These are phyloP conservation scores for Uronychia setigera DNA, from an alignment of 73 alveolate species.

Conservation along the genomic window DNA sequence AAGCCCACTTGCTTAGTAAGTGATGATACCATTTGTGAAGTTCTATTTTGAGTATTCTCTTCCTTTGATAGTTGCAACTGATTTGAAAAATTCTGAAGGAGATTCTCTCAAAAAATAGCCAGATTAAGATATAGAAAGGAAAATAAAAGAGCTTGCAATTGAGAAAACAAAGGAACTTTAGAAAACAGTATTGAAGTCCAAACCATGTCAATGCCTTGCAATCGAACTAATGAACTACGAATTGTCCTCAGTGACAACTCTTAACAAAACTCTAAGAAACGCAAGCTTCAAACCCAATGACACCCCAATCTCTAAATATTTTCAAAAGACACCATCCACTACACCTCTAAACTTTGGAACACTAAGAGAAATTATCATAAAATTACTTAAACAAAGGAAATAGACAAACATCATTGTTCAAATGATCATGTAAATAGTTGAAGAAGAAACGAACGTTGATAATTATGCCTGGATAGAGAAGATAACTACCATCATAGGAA, in stretches of 20 bases:
- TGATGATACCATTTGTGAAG: not conserved
- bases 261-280: not conserved
- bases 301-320: not conserved
- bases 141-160: not conserved
- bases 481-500: not conserved
- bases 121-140: not conserved
- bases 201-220: not conserved
- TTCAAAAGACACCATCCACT: too few relatives aligned
- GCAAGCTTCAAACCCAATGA: not conserved
- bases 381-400: not conserved
- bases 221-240: not conserved
- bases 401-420: not conserved
- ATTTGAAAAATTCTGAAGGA: not conserved
- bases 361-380: not conserved
- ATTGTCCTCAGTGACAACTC: not conserved
- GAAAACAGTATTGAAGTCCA: not conserved
- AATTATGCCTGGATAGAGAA: not conserved
- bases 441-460: not conserved
- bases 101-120: not conserved
- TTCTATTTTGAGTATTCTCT: not conserved
- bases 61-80: not conserved
- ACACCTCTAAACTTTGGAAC: not conserved
- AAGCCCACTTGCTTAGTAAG: not conserved
- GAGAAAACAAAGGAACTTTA: not conserved
- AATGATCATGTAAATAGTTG: not conserved